These are phyloP conservation scores for Boeremia exigua DNA, from an alignment of 2,329 filamentous ascomycete genomes.

Conservation along the genomic window DNA sequence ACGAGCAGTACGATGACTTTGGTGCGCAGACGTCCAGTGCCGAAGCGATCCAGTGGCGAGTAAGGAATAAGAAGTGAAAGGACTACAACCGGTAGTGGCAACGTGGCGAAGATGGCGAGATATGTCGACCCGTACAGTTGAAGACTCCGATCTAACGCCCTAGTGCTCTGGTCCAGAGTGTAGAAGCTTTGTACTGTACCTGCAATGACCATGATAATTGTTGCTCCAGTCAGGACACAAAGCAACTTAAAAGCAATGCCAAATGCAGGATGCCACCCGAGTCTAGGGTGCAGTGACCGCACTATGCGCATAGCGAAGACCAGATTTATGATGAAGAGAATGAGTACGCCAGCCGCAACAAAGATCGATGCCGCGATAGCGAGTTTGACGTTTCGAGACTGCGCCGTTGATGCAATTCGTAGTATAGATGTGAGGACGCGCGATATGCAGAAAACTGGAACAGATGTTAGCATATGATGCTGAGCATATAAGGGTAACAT, in stretches of 20 bases:
- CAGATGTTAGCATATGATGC: not conserved
- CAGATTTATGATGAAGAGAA: slow-evolving; percentile 80
- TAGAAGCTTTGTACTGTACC: slow-evolving; percentile 70
- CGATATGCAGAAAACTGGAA: slow-evolving; percentile 51
- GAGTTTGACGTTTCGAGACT: slow-evolving; percentile 52
- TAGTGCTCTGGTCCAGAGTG: slow-evolving; percentile 62
- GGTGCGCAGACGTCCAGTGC: slow-evolving; percentile 67
- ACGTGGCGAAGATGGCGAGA: slow-evolving; percentile 69
- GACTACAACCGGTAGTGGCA: slow-evolving; percentile 66
- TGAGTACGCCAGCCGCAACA: slow-evolving; percentile 73
- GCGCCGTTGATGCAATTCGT: slow-evolving; percentile 41
- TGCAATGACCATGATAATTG: slow-evolving; percentile 70
- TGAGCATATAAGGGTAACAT: slow-evolving; percentile 2
- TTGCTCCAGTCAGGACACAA: slow-evolving; percentile 63
- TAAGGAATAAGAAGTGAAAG: slow-evolving; percentile 57
- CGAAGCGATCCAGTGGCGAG: slow-evolving; percentile 63
- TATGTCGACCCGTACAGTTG: slow-evolving; percentile 68
- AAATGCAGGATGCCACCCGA: slow-evolving; percentile 70
- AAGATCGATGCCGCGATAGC: slow-evolving; percentile 70
- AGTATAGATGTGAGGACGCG: slow-evolving; percentile 50
- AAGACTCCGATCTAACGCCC: slow-evolving; percentile 64
- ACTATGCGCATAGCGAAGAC: slow-evolving; percentile 78
- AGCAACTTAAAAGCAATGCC: slow-evolving; percentile 62
- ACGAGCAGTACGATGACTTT: slow-evolving; percentile 71
- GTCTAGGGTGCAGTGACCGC: slow-evolving; percentile 70